Percentiles rank a stretch among this genome's conserved stretches.
phyloP scores from a whole-genome alignment of 345 rosid genomes.

The Kernera saxatilis region DNA sequence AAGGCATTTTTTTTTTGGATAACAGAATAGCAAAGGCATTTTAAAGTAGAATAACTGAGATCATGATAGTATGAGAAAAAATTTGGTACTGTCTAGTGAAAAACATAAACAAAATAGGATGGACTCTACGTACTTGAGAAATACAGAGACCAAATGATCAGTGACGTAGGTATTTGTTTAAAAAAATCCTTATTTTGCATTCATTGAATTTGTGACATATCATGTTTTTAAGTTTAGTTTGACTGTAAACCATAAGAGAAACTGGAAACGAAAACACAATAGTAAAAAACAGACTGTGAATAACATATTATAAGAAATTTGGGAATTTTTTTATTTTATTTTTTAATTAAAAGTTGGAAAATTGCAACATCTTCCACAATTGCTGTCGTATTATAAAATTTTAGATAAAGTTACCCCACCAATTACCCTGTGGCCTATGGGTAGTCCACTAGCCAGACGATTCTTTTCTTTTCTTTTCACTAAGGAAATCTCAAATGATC shows the following conservation, averaged over 20 bases:
- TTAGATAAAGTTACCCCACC: slow-evolving; percentile 26
- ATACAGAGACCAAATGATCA: not conserved
- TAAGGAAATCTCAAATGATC: not conserved
- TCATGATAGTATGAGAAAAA: not conserved
- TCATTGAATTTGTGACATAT: not conserved
- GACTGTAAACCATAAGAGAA: not conserved
- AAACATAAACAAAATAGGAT: not conserved
- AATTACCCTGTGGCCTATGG: not conserved
- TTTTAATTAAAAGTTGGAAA: slow-evolving; percentile 10
- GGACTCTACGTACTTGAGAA: not conserved
- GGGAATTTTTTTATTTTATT: no score
- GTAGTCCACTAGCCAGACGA: slow-evolving; percentile 6
- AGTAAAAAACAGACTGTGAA: not conserved
- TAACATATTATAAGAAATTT: not conserved
- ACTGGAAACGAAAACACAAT: not conserved
- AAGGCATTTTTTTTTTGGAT: not conserved
- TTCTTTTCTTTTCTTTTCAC: no score
- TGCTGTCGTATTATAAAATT: not conserved
- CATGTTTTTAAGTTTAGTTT: not conserved
- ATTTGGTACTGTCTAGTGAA: not conserved
- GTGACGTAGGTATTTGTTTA: not conserved
- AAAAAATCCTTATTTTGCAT: not conserved
- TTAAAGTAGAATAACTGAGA: not conserved
- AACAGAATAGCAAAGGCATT: not conserved
- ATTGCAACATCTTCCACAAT: slow-evolving; percentile 13